A percentile compares a stretch with the other conserved stretches of the same genome.
Conservation (phyloP, 73 alveolate genomes). For the Uronychia binucleata region DNA sequence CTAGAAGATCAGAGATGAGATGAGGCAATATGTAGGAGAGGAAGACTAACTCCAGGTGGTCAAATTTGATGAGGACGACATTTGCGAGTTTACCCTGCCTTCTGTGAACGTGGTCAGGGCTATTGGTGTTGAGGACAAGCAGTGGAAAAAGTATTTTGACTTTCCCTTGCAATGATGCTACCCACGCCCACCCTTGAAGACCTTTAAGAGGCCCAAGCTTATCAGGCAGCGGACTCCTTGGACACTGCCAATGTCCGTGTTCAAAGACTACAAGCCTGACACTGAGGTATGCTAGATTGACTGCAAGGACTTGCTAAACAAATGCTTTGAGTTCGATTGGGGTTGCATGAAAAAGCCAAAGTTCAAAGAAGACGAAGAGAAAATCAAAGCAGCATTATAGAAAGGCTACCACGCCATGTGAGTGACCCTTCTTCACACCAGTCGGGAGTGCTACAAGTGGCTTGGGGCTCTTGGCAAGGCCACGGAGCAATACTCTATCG, state of each 20-base stretch:
- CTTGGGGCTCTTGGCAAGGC: constrained; percentile 24
- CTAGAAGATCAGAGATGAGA: background rate
- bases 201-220: background rate
- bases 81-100: background rate
- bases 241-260: constrained; percentile 39
- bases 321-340: constrained; percentile 61
- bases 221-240: constrained; percentile 37
- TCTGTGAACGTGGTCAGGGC: constrained; percentile 14
- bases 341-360: constrained; percentile 29
- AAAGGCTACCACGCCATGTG: constrained; percentile 14
- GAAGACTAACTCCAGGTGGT: background rate
- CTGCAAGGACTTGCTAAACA: background rate
- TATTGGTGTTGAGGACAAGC: constrained; percentile 6
- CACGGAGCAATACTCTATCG: constrained; percentile 24
- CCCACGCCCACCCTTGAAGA: constrained; percentile 29
- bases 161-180: constrained; percentile 6
- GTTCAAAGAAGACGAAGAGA: constrained; percentile 20
- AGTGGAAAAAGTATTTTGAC: constrained; percentile 3
- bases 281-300: background rate
- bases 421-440: background rate
- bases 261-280: constrained; percentile 48
- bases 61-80: background rate
- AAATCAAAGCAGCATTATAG: constrained; percentile 23
- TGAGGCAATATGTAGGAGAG: constrained; percentile 9
- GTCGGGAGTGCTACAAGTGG: constrained; percentile 30